phyloP scores from a whole-genome alignment of 2,329 filamentous ascomycete species.

The Ophiostoma triangulosporum region DNA sequence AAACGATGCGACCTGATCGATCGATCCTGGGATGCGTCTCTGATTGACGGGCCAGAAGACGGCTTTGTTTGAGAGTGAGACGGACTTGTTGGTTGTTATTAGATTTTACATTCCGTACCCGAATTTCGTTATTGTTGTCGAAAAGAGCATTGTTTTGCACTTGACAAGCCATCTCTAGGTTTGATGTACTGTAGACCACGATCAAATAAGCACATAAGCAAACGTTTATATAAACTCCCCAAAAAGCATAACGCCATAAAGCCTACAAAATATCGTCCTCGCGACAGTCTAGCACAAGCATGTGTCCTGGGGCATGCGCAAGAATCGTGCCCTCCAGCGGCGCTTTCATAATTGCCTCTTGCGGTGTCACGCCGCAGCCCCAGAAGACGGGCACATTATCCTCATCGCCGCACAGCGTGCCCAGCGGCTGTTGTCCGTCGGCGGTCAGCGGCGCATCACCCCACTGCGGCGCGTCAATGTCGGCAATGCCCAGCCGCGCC shows the following conservation, averaged over 20 bases:
- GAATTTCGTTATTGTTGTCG: too few relatives aligned
- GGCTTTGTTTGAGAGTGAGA: background rate
- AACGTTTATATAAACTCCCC: too few relatives aligned
- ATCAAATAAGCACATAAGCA: too few relatives aligned
- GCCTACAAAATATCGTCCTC: background rate
- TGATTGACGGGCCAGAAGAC: background rate
- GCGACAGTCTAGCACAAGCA: slow-evolving; percentile 40
- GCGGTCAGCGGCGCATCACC: slow-evolving; percentile 31
- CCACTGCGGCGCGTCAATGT: slow-evolving; percentile 42
- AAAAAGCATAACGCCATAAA: too few relatives aligned
- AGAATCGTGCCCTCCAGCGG: slow-evolving; percentile 41
- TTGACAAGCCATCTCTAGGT: too few relatives aligned
- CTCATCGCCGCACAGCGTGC: slow-evolving; percentile 26
- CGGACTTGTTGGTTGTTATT: too few relatives aligned
- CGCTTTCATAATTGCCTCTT: slow-evolving; percentile 47
- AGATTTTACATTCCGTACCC: too few relatives aligned
- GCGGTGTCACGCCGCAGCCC: slow-evolving; percentile 54
- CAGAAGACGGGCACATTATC: slow-evolving; percentile 43
- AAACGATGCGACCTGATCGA: background rate
- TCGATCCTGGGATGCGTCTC: background rate
- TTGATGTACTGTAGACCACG: too few relatives aligned
- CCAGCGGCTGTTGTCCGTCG: background rate
- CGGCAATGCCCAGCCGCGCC: slow-evolving; percentile 34
- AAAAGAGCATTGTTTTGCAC: too few relatives aligned
- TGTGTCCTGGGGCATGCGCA: slow-evolving; percentile 48